Conservation (phyloP, 83 land plant species). For the Picea abies region DNA sequence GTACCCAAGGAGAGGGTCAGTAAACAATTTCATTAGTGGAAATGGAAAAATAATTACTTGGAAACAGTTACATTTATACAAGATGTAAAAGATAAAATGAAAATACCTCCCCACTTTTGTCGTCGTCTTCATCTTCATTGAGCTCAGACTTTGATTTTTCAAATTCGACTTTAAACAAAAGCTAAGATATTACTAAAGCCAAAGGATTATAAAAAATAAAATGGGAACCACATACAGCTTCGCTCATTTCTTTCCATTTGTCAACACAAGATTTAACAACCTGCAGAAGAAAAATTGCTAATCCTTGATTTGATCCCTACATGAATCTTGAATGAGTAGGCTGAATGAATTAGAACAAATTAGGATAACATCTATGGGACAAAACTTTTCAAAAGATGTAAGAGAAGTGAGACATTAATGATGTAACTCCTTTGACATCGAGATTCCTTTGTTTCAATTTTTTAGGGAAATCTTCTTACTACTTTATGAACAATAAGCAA, state of each 20-base stretch:
- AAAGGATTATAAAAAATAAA: background rate
- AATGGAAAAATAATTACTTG: background rate
- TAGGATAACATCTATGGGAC: too few species aligned
- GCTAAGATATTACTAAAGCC: background rate
- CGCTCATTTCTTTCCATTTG: constrained; percentile 41
- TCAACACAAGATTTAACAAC: constrained; percentile 54
- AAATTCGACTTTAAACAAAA: constrained; percentile 16
- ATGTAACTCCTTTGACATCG: constrained; percentile 63
- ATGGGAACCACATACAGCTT: constrained; percentile 15
- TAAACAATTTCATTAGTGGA: background rate
- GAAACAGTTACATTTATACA: background rate
- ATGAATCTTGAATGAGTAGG: too few species aligned
- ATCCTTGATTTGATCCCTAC: background rate
- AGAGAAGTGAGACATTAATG: constrained; percentile 32
- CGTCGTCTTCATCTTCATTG: constrained; percentile 28
- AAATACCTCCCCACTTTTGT: constrained; percentile 6
- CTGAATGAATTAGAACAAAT: background rate
- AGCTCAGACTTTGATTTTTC: constrained; percentile 34
- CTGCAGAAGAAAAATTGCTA: constrained; percentile 13
- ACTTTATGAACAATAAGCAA: background rate
- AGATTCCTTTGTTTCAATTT: constrained; percentile 56
- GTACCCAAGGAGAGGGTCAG: background rate
- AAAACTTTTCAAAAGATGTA: background rate
- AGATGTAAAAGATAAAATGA: background rate
- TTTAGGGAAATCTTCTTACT: constrained; percentile 67